phyloP scores from a whole-genome alignment of 768 basidiomycete species.

The Nidularia pulvinata region DNA sequence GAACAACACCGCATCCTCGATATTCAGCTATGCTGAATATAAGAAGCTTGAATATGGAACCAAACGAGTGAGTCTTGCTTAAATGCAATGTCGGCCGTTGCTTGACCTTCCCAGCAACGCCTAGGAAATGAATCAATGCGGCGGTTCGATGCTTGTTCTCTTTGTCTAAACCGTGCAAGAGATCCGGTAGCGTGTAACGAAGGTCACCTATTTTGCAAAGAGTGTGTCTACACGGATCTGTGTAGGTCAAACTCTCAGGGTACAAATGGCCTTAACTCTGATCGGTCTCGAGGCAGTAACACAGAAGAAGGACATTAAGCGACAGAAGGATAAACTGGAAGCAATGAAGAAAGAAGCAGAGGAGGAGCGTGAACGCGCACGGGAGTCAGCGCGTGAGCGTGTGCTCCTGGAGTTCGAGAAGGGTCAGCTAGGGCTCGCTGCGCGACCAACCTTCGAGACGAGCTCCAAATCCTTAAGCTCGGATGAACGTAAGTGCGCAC shows the following conservation, averaged over 20 bases:
- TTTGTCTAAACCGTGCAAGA: slow-evolving; percentile 83
- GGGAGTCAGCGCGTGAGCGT: slow-evolving; percentile 80
- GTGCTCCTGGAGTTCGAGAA: slow-evolving; percentile 91
- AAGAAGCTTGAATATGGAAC: slow-evolving; percentile 87
- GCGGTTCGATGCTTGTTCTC: slow-evolving; percentile 86
- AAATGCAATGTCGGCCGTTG: neutral
- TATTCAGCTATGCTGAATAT: slow-evolving; percentile 90
- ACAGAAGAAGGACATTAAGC: slow-evolving; percentile 93
- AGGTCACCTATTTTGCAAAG: slow-evolving; percentile 96
- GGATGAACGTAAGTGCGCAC: slow-evolving; percentile 26
- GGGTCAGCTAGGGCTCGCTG: slow-evolving; percentile 75
- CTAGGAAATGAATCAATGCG: slow-evolving; percentile 94
- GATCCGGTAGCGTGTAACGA: slow-evolving; percentile 83
- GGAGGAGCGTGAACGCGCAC: slow-evolving; percentile 68
- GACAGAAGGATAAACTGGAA: slow-evolving; percentile 82
- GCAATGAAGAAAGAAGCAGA: slow-evolving; percentile 78
- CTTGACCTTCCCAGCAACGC: slow-evolving; percentile 49
- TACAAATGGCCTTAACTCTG: neutral
- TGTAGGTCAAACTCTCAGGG: slow-evolving; percentile 40
- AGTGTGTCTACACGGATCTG: slow-evolving; percentile 88
- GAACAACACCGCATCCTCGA: slow-evolving; percentile 88
- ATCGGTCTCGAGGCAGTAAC: slow-evolving; percentile 42
- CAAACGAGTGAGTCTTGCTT: slow-evolving; percentile 49
- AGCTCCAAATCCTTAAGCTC: slow-evolving; percentile 34
- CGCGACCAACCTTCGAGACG: slow-evolving; percentile 29